These are phyloP conservation scores for Alternaria brassicicola DNA, from an alignment of 2,329 filamentous ascomycete species.

Conservation along the genomic window DNA sequence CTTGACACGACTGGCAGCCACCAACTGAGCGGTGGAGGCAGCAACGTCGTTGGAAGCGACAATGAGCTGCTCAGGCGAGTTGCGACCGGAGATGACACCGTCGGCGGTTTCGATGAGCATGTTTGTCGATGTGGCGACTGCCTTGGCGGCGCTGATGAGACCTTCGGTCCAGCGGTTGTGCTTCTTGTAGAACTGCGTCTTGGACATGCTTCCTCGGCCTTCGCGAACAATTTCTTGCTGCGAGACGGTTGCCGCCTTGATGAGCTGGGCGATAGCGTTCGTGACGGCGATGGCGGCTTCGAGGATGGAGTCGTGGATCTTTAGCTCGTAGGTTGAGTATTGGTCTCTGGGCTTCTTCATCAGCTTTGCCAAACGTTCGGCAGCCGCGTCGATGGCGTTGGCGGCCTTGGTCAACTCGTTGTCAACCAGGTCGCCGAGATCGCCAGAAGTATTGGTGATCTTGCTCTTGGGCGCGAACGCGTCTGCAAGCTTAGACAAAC, in stretches of 20 bases:
- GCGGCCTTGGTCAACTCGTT: slow-evolving; percentile 90
- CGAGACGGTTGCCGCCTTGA: slow-evolving; percentile 90
- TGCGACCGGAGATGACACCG: slow-evolving; percentile 88
- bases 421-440: slow-evolving; percentile 92
- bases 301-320: slow-evolving; percentile 93
- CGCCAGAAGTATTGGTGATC: slow-evolving; percentile 76
- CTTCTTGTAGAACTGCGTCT: slow-evolving; percentile 98
- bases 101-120: slow-evolving; percentile 97
- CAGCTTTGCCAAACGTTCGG: slow-evolving; percentile 85
- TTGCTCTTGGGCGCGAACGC: slow-evolving; percentile 89
- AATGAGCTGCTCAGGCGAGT: slow-evolving; percentile 95
- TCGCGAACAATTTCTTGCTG: slow-evolving; percentile 97
- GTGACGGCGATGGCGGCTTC: slow-evolving; percentile 93
- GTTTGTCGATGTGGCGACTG: slow-evolving; percentile 91
- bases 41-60: slow-evolving; percentile 97
- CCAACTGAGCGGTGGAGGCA: slow-evolving; percentile 93
- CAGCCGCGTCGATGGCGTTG: slow-evolving; percentile 91
- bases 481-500: slow-evolving; percentile 91
- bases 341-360: slow-evolving; percentile 96
- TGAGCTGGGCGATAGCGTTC: slow-evolving; percentile 88
- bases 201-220: slow-evolving; percentile 83
- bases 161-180: slow-evolving; percentile 99
- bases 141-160: slow-evolving; percentile 95
- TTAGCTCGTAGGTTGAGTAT: slow-evolving; percentile 94
- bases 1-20: slow-evolving; percentile 94